phyloP scores from a whole-genome alignment of 208 protist genomes.

The Lotmaria passim region DNA sequence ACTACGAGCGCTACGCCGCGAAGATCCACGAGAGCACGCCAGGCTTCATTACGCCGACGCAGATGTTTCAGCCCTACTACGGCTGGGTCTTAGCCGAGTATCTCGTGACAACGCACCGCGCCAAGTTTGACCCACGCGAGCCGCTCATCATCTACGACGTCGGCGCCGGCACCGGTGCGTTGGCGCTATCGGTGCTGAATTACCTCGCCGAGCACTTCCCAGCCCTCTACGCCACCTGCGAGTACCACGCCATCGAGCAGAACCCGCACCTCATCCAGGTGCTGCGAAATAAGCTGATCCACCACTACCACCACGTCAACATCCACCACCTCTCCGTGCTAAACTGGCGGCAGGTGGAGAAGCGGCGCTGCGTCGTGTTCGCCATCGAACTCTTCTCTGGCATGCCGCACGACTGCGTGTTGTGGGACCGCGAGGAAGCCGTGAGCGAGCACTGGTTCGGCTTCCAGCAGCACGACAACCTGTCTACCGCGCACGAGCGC shows the following conservation, averaged over 20 bases:
- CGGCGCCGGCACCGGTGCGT: slow-evolving; percentile 83
- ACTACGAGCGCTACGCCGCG: slow-evolving; percentile 78
- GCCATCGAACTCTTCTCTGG: slow-evolving; percentile 82
- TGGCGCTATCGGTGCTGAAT: slow-evolving; percentile 75
- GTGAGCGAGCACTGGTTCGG: slow-evolving; percentile 86
- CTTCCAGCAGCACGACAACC: slow-evolving; percentile 82
- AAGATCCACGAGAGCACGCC: slow-evolving; percentile 83
- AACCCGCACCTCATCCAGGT: slow-evolving; percentile 73
- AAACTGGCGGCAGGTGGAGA: slow-evolving; percentile 82
- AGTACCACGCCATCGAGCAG: slow-evolving; percentile 89
- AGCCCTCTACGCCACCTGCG: slow-evolving; percentile 70
- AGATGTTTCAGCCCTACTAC: slow-evolving; percentile 90
- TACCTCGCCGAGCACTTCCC: slow-evolving; percentile 88
- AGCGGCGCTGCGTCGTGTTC: slow-evolving; percentile 75
- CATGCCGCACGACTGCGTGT: slow-evolving; percentile 86
- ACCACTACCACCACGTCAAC: slow-evolving; percentile 84
- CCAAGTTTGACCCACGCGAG: slow-evolving; percentile 86
- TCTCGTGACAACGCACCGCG: slow-evolving; percentile 73
- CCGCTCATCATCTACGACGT: slow-evolving; percentile 91
- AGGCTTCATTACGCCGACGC: slow-evolving; percentile 76
- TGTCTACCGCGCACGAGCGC: slow-evolving; percentile 72
- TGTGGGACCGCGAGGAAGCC: slow-evolving; percentile 74
- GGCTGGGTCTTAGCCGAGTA: slow-evolving; percentile 90
- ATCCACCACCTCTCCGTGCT: slow-evolving; percentile 81
- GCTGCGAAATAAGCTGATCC: slow-evolving; percentile 72